phyloP scores from a whole-genome alignment of 768 basidiomycete genomes.

The Lyophyllum semitale region DNA sequence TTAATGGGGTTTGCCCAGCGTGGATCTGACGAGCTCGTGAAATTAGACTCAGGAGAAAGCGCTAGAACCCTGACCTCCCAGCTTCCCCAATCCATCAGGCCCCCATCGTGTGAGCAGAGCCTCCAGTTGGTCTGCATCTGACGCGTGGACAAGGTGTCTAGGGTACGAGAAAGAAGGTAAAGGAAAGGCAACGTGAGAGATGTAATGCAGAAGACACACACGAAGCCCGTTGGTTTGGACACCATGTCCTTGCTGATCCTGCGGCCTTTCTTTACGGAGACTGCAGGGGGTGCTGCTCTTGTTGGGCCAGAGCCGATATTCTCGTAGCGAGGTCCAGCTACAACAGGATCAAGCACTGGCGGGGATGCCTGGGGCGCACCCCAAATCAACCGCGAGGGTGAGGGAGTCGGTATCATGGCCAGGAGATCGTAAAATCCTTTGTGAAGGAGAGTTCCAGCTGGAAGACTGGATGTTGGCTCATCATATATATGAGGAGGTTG shows the following conservation, averaged over 20 bases:
- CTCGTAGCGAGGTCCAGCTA: constrained; percentile 74
- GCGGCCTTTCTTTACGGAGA: constrained; percentile 53
- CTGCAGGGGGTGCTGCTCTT: constrained; percentile 32
- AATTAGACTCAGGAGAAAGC: constrained; percentile 37
- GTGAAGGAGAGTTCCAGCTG: constrained; percentile 75
- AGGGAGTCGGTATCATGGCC: constrained; percentile 73
- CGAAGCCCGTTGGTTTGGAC: constrained; percentile 77
- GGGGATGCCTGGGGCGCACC: constrained; percentile 37
- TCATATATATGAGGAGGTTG: constrained; percentile 41
- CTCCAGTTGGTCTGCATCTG: constrained; percentile 86
- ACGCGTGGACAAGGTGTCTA: constrained; percentile 90
- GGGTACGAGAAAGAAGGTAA: constrained; percentile 12
- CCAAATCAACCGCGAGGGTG: constrained; percentile 68
- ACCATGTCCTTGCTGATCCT: constrained; percentile 90
- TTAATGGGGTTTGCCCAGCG: constrained; percentile 90
- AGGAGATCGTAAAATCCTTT: constrained; percentile 90
- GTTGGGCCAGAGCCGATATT: constrained; percentile 39
- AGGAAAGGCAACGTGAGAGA: constrained; percentile 25
- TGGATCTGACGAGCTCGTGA: constrained; percentile 59
- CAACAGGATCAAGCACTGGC: constrained; percentile 37
- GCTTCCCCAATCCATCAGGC: constrained; percentile 84
- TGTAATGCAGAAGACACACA: constrained; percentile 54
- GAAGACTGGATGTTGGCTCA: constrained; percentile 50
- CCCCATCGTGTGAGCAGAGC: constrained; percentile 88
- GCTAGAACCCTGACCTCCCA: constrained; percentile 63